phyloP scores from a whole-genome alignment of 129 eudicot genomes.

The Helianthus annuus region DNA sequence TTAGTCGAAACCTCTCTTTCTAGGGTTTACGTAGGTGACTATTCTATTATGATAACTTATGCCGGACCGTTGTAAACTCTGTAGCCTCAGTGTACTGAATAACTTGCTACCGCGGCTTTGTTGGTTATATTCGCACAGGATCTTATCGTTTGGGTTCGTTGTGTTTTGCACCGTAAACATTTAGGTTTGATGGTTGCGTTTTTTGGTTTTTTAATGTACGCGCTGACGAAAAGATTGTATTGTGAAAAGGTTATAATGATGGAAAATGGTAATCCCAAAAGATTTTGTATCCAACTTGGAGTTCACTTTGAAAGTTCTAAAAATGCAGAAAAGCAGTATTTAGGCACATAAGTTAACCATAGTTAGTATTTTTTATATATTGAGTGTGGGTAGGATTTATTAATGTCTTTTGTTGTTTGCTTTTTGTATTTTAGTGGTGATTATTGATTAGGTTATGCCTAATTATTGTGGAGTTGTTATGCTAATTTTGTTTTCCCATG shows the following conservation, averaged over 20 bases:
- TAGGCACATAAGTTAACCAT: background rate
- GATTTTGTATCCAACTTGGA: constrained; percentile 33
- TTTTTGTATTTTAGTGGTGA: constrained; percentile 24
- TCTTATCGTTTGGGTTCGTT: constrained; percentile 34
- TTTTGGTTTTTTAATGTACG: constrained; percentile 47
- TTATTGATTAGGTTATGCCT: constrained; percentile 32
- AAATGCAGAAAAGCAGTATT: constrained; percentile 9
- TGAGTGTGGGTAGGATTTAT: constrained; percentile 18
- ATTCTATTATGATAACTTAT: constrained; percentile 23
- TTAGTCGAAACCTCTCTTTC: constrained; percentile 24
- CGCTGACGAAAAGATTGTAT: constrained; percentile 56
- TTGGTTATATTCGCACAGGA: constrained; percentile 38
- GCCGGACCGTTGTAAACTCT: constrained; percentile 38
- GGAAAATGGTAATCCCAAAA: constrained; percentile 39
- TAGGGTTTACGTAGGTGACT: constrained; percentile 37
- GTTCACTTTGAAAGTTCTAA: constrained; percentile 23
- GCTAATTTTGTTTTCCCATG: constrained; percentile 21
- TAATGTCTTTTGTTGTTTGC: constrained; percentile 21
- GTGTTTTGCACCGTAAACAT: constrained; percentile 40
- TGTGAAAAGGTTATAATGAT: constrained; percentile 41
- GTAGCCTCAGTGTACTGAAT: constrained; percentile 32
- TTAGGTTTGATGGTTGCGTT: constrained; percentile 35
- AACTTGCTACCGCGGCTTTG: constrained; percentile 41
- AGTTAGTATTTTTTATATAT: background rate
- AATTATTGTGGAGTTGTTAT: constrained; percentile 31